phyloP scores from a whole-genome alignment of 108 stramenopile species.

The Cyclostephanos tholiformis region DNA sequence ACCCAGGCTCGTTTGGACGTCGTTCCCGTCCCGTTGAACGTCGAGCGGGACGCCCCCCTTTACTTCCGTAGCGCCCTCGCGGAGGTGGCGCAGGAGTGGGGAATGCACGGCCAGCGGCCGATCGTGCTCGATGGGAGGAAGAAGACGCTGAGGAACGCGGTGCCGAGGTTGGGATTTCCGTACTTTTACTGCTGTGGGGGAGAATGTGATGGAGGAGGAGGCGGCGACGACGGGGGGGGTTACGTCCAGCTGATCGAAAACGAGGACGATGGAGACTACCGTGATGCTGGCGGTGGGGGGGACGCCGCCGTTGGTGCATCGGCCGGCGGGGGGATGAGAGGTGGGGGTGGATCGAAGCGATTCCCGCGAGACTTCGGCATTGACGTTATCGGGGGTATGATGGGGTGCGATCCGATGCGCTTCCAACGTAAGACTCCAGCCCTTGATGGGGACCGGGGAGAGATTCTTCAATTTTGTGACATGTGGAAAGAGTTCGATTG shows the following conservation, averaged over 20 bases:
- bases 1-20: conserved; percentile 77
- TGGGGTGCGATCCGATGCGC: conserved; percentile 72
- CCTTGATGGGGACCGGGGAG: conserved; percentile 48
- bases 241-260: conserved; percentile 76
- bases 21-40: conserved; percentile 57
- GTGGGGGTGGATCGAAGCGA: conserved; percentile 22
- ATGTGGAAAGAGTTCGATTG: conserved; percentile 69
- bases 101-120: conserved; percentile 67
- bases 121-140: conserved; percentile 43
- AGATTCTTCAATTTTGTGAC: conserved; percentile 58
- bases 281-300: conserved; percentile 14
- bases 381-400: conserved; percentile 80
- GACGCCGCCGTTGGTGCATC: conserved; percentile 4
- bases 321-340: conserved; percentile 16
- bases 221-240: conserved; percentile 34
- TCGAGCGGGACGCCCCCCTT: conserved; percentile 68
- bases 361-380: conserved; percentile 76
- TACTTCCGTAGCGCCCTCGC: conserved; percentile 69
- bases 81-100: conserved; percentile 82
- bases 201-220: conserved; percentile 11
- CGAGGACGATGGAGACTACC: conserved; percentile 34
- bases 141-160: conserved; percentile 58
- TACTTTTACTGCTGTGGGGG: conserved; percentile 75
- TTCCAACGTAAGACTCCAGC: conserved; percentile 61
- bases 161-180: conserved; percentile 69